These are phyloP conservation scores for Cucumis hystrix DNA, from an alignment of 306 rosid genomes.

Conservation along the genomic window DNA sequence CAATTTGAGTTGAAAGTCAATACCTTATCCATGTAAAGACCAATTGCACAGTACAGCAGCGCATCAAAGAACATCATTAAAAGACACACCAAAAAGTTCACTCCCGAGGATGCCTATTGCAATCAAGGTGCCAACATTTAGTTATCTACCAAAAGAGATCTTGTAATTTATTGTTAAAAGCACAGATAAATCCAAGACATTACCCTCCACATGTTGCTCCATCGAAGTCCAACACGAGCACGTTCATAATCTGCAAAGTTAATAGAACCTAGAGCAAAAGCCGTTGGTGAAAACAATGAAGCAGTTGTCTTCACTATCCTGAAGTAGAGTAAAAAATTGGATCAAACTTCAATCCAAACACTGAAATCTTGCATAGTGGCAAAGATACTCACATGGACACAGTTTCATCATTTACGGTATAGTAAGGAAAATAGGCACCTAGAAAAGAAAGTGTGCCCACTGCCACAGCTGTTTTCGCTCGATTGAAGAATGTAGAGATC, in stretches of 20 bases:
- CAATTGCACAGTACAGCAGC: conserved; percentile 63
- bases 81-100: conserved; percentile 71
- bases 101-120: conserved; percentile 81
- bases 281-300: conserved; percentile 87
- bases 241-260: conserved; percentile 97
- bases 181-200: background rate
- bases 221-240: conserved; percentile 97
- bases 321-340: conserved; percentile 9
- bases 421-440: conserved; percentile 88
- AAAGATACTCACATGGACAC: conserved; percentile 56
- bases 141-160: background rate
- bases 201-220: conserved; percentile 95
- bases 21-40: conserved; percentile 95
- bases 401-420: conserved; percentile 66
- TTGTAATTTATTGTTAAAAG: background rate
- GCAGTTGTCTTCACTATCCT: conserved; percentile 73
- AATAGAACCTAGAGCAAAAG: conserved; percentile 86
- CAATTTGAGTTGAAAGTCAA: background rate
- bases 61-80: conserved; percentile 83
- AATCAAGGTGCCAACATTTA: conserved; percentile 15
- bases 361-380: background rate
- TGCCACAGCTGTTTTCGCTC: conserved; percentile 97
- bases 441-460: conserved; percentile 86
- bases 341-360: conserved; percentile 6
- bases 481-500: conserved; percentile 72